Evolutionary conservation across 2,329 filamentous ascomycete species (phyloP).

Genomic region (Aureobasidium sp.): DNA sequence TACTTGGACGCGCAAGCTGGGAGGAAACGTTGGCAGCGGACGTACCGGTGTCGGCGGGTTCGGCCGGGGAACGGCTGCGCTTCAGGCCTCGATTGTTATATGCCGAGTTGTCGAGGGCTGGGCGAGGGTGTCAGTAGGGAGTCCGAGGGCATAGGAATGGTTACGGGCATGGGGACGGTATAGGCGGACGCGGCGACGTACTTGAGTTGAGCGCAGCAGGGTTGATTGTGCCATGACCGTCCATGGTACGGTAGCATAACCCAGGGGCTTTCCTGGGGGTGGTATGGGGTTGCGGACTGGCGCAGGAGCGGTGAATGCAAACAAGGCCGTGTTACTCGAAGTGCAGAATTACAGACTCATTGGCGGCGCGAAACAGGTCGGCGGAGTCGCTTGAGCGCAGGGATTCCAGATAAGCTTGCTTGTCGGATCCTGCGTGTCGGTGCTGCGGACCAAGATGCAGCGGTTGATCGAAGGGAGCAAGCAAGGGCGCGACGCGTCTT

Average conservation of each 20-base stretch:
- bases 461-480: neutral
- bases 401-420: slow-evolving; percentile 9
- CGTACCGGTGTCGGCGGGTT: slow-evolving; percentile 9
- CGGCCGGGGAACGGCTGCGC: slow-evolving; percentile 64
- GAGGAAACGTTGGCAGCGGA: neutral
- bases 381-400: slow-evolving; percentile 5
- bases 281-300: neutral
- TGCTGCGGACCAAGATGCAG: neutral
- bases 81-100: slow-evolving; percentile 58
- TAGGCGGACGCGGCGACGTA: slow-evolving; percentile 33
- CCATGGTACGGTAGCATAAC: slow-evolving; percentile 32
- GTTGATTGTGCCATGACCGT: slow-evolving; percentile 84
- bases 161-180: neutral
- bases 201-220: slow-evolving; percentile 77
- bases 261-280: neutral
- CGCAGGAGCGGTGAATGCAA: slow-evolving; percentile 12
- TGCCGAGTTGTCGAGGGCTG: slow-evolving; percentile 16
- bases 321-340: slow-evolving; percentile 6
- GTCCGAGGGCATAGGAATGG: neutral
- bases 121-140: neutral
- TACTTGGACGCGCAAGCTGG: slow-evolving; percentile 4
- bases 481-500: slow-evolving; percentile 1
- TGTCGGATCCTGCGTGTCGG: slow-evolving; percentile 5
- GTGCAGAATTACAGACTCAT: slow-evolving; percentile 10
- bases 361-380: slow-evolving; percentile 10